Base-by-base conservation (phyloP, 1,284 basidiomycete genomes). In the Golubevia sp. region DNA sequence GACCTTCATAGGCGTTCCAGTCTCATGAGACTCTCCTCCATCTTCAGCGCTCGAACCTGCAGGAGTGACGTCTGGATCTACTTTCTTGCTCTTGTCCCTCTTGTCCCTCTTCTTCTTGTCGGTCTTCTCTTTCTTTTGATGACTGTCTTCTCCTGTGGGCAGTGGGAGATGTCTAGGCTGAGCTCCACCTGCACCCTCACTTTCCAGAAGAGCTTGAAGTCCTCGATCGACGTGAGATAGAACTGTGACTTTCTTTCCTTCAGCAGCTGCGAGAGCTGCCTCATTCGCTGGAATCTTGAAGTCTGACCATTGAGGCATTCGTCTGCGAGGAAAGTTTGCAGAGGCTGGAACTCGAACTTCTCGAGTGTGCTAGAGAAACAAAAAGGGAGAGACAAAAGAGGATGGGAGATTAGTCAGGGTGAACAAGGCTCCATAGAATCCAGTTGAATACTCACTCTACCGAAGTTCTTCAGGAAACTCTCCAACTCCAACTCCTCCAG, bases 221-320 rank as follows among this genome's bases (percentile, higher is more conserved):
- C 77, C 71, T 2, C 76, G 64, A 56, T 83, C 78, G 20, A 83
- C 74, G 50, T 80, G 71, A 13, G 67, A 71, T 7, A 83, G 56
- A 13, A 68, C 64, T 7, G 61, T 67, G 49, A 68, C 58, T 24
- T 53, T 48, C 56, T 62, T 62, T 13, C 66, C 66, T 30, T 61
- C 44, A 25, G 51, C 51, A 15, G 72, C 68, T 73, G 69, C 18
- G 62, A 66, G 13, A 67, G 71, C 13, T 66, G 66, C 66, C 62
- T 67, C 76, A 21, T 70, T 66, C 0, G 76, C 69, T 1, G 76
- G 72, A 30, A 82, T 71, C 5, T 64, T 64, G 62, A 83, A 83
- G 62, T 83, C 80, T 24, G 70, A 67, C 79, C 79, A 82, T 44
- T 74, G 64, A 8, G 80, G 80, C 78, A 83, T 79, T 25, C 80